Evolutionary conservation across 495 filamentous ascomycete species (phyloP), one percentile per base, ranked within the genome.

Genomic region (Penicillium fimorum): DNA sequence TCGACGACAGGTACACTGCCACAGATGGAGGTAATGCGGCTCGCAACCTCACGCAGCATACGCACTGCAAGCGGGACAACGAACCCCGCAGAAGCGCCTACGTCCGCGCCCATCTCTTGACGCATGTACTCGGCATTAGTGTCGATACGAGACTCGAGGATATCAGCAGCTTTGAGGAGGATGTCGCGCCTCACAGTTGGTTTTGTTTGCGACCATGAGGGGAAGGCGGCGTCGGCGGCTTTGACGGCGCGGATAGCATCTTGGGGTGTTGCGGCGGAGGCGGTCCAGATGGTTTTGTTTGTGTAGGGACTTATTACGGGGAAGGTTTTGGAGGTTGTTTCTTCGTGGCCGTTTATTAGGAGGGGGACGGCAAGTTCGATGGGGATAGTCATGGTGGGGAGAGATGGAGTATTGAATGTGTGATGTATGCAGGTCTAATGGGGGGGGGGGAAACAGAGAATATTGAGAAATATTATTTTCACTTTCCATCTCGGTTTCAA

Each of bases 1-100:
- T 71, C 64, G 12, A 81, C 76, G 5, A 79, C 71, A 0, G 89
- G 87, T n/a, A 92, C 78, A 46, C 71, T 78, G 3, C 90, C 88
- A 17, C 79, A 75, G 12, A 92, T 75, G 2, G 71, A 71, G 17
- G 70, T 73, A 30, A 90, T 79, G 44, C 89, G 75, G 8, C 88
- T 85, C 3, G 89, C 89, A 0, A 92, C 79, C 63, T 95, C 91
- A 53, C 82, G 73, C 55, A 88, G 59, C 64, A 90, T 77, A 47
- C 87, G 84, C 50, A 80, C 75, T 20, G 81, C 73, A 0, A 77
- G 60, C 11, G 70, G 70, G 5, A 89, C 63, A 53, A 91, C 90
- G 73, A 91, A 89, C 7, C 62, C 59, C 59, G 68, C 67, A 37
- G 77, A 72, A 1, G 71, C 85, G 2, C 57, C 69, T 9, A 68